Evolutionary conservation across 2,329 filamentous ascomycete species (phyloP).

Genomic region (Exophiala alcalophila): DNA sequence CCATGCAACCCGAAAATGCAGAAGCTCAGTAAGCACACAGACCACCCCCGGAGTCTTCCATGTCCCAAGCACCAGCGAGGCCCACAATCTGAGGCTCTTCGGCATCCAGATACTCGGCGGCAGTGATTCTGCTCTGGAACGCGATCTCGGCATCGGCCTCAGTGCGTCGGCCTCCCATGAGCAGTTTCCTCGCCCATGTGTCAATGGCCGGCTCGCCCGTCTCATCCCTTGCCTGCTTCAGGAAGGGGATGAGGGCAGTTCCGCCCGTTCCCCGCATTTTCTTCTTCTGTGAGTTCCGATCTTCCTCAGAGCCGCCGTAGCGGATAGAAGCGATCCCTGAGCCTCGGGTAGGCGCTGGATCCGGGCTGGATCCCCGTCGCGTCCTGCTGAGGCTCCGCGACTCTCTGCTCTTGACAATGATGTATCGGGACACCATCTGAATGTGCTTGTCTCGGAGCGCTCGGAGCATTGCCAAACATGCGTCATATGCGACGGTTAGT

Average conservation of each 20-base stretch:
- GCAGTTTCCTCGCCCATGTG: slow-evolving; percentile 57
- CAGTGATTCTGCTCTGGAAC: slow-evolving; percentile 26
- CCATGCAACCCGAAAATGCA: not conserved
- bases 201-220: slow-evolving; percentile 87
- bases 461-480: slow-evolving; percentile 76
- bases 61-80: slow-evolving; percentile 81
- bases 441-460: slow-evolving; percentile 90
- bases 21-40: slow-evolving; percentile 53
- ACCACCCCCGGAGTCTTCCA: slow-evolving; percentile 73
- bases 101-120: slow-evolving; percentile 42
- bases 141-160: slow-evolving; percentile 48
- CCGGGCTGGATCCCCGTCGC: slow-evolving; percentile 49
- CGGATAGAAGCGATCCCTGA: slow-evolving; percentile 29
- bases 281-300: slow-evolving; percentile 30
- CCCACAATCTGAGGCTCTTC: slow-evolving; percentile 61
- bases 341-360: slow-evolving; percentile 26
- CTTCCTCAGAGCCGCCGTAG: slow-evolving; percentile 36
- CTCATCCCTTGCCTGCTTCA: slow-evolving; percentile 95
- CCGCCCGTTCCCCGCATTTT: slow-evolving; percentile 87
- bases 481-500: slow-evolving; percentile 80
- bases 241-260: slow-evolving; percentile 87
- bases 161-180: slow-evolving; percentile 51
- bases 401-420: slow-evolving; percentile 82
- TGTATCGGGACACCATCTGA: slow-evolving; percentile 91
- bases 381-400: slow-evolving; percentile 60